A percentile compares a stretch with the other conserved stretches of the same genome.
These are phyloP conservation scores for Cercospora nicotianae DNA, from an alignment of 2,329 filamentous ascomycete genomes.

Conservation along the genomic window DNA sequence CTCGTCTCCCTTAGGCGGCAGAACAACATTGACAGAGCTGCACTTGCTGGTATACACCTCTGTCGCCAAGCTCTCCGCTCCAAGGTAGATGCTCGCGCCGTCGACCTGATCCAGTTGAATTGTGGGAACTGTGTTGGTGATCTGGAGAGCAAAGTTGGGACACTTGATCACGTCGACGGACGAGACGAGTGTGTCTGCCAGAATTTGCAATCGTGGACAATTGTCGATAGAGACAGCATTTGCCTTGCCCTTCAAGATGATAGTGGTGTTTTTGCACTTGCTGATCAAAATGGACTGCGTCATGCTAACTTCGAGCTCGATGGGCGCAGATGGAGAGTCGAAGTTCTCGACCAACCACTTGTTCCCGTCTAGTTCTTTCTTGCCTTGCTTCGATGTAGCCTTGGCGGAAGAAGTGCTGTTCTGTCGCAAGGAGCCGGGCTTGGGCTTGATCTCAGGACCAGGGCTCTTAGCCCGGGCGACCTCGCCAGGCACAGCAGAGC, in stretches of 20 bases:
- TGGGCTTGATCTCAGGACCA: slow-evolving; percentile 70
- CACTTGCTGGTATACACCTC: slow-evolving; percentile 91
- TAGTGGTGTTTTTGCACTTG: slow-evolving; percentile 84
- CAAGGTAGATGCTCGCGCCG: slow-evolving; percentile 81
- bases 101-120: slow-evolving; percentile 92
- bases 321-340: slow-evolving; percentile 69
- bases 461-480: slow-evolving; percentile 72
- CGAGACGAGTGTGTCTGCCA: slow-evolving; percentile 86
- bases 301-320: slow-evolving; percentile 79
- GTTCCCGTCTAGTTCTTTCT: slow-evolving; percentile 60
- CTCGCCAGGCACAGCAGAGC: slow-evolving; percentile 65
- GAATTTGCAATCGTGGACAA: slow-evolving; percentile 75
- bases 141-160: slow-evolving; percentile 81
- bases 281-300: slow-evolving; percentile 89
- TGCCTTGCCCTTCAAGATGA: slow-evolving; percentile 88
- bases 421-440: slow-evolving; percentile 51
- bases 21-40: slow-evolving; percentile 80
- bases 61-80: slow-evolving; percentile 72
- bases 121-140: slow-evolving; percentile 81
- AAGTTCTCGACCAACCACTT: slow-evolving; percentile 98
- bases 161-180: slow-evolving; percentile 95
- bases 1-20: slow-evolving; percentile 65
- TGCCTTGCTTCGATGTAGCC: slow-evolving; percentile 33
- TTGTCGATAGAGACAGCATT: slow-evolving; percentile 98
- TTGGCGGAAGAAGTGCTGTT: slow-evolving; percentile 38